phyloP scores from a whole-genome alignment of 129 eudicot genomes.

The Lonicera japonica region DNA sequence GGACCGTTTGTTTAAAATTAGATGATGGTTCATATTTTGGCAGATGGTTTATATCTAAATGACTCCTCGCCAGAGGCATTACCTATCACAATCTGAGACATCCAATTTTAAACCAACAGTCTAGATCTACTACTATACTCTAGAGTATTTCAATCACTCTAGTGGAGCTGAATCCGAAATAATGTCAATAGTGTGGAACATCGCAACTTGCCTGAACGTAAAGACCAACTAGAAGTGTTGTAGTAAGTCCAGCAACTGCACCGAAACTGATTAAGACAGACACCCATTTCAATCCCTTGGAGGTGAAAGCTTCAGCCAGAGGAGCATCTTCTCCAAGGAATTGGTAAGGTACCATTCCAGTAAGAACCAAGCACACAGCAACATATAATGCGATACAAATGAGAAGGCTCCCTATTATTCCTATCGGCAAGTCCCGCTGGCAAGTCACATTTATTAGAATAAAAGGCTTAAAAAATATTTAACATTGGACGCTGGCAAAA shows the following conservation, averaged over 20 bases:
- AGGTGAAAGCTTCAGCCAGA: conserved; percentile 75
- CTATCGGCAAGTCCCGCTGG: conserved; percentile 93
- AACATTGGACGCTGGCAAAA: background rate
- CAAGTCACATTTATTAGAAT: conserved; percentile 8
- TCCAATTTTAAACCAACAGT: no score
- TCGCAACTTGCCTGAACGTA: conserved; percentile 72
- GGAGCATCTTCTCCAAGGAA: conserved; percentile 94
- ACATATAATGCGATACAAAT: conserved; percentile 67
- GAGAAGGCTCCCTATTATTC: conserved; percentile 89
- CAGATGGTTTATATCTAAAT: no score
- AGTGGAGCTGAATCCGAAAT: no score
- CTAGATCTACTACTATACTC: no score
- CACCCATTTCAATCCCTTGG: conserved; percentile 73
- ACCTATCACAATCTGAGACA: no score
- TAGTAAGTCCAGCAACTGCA: conserved; percentile 95
- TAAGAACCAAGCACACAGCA: conserved; percentile 84
- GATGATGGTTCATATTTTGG: no score
- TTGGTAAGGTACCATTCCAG: conserved; percentile 92
- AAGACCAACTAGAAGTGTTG: conserved; percentile 89
- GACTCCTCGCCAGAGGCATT: no score
- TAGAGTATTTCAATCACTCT: no score
- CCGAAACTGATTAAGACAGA: conserved; percentile 81
- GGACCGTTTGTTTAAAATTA: no score
- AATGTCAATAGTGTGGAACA: background rate
- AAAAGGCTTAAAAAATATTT: background rate